Evolutionary conservation across 768 basidiomycete genomes (phyloP), one percentile per base, ranked within the genome.

Genomic region (Lactifluus piperatus): DNA sequence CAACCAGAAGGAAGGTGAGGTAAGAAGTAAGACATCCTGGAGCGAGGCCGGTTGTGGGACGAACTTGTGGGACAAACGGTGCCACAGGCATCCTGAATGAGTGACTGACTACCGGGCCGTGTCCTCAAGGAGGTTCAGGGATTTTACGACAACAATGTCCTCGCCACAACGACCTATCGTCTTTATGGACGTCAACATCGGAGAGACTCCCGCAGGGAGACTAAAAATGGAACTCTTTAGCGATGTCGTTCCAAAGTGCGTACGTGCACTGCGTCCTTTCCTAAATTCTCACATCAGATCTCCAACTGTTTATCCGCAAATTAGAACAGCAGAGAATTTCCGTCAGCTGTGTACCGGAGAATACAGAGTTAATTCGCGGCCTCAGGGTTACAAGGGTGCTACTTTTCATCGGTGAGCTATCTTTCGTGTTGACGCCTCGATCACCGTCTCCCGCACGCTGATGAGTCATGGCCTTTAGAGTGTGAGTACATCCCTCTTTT

Each of bases 151-250:
- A 41, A 54, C 62, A 44, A 62, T 57, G 45, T n/a, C 76, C 20
- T 71, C 77, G 32, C 75, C 78, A 8, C 66, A 67, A 2, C 82
- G 95, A 18, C 95, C 97, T 0, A 76, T 99, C 48, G 94, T 97
- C 56, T 99, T 99, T 71, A 94, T 99, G 84, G 97, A 99, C 69
- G 77, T 98, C 60, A 83, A 89, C 50, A 97, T 99, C 50, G 97
- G 97, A 45, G 95, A 98, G 75, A 97, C 94, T 0, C 91, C 91
- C 32, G 92, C 92, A 3, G 95, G 94, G 16, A 76, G 97, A 32
- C 79, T 99, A 65, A 98, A 97, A 75, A 95, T 99, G 85, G 95
- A 99, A 72, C 76, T 99, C 16, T 97, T 95, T 73, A 90, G 86
- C 60, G 97, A 99, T 68, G 85, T 95, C 56, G 92, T 90, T 2